Evolutionary conservation across 2,329 filamentous ascomycete genomes (phyloP), one percentile per base, ranked within the genome.

Genomic region (Diplodia sapinea): DNA sequence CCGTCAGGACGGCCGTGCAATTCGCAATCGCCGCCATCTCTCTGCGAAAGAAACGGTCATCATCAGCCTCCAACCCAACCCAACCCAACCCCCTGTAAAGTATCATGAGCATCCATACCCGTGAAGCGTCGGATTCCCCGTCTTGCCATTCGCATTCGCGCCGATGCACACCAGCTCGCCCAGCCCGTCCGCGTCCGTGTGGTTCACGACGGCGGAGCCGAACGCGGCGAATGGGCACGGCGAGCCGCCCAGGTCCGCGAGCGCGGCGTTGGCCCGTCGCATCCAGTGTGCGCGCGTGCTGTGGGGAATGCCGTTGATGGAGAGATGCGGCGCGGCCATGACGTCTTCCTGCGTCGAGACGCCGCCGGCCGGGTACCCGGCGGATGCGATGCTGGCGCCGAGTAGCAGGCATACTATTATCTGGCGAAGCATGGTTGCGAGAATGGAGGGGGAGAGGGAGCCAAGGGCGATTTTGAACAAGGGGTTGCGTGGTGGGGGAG

Each of bases 21-120:
- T 86, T 86, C 62, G 78, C 79, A 62, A 87, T 87, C 13, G 83
- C 84, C 3, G 82, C 81, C 29, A 86, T 86, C 71, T 88, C 85
- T 17, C 84, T 83, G 82, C 56, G 15, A 50, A 2, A 55, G 3
- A 17, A n/a, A 12, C 54, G 59, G 43, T 17, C 0, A 50, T 15
- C 4, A 13, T 26, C 23, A 26, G 23, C 23, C 23, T 26, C 23
- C 23, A 26, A 26, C 23, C 23, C 6, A 17, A 15, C 29, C 54
- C 31, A 6, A 29, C 29, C 65, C 61, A 51, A 15, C 49, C 47
- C 20, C 3, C 23, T 26, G 3, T 26, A 3, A 26, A 26, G 23
- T 26, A 26, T 26, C 23, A 26, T 2, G 23, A 26, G 23, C 23
- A 26, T 36, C 75, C 82, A 20, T n/a, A 63, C 59, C 83, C 84